Conservation (phyloP, 257 asterid species). For the Voacanga thouarsii region DNA sequence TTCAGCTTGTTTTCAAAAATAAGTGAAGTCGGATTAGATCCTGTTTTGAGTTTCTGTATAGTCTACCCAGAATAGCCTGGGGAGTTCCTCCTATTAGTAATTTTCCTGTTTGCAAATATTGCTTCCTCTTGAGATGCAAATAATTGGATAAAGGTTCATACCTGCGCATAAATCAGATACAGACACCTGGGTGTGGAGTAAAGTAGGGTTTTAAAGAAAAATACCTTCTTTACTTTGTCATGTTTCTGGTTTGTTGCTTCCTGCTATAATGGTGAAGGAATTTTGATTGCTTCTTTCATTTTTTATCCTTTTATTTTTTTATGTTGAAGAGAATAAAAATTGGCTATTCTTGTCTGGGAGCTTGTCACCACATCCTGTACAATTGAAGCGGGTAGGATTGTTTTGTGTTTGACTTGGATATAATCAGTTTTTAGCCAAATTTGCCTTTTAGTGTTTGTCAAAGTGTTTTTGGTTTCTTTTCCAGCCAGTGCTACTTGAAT, state of each 20-base stretch:
- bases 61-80: too few species aligned
- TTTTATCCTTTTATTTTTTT: background rate
- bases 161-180: too few species aligned
- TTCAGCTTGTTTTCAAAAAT: background rate
- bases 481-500: background rate
- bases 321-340: background rate
- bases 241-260: background rate
- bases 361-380: background rate
- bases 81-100: background rate
- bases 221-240: too few species aligned
- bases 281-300: background rate
- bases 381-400: too few species aligned
- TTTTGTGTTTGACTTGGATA: background rate
- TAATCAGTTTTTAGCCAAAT: too few species aligned
- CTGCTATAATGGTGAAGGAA: background rate
- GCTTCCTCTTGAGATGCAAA: background rate
- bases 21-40: background rate
- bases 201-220: background rate
- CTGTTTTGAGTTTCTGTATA: background rate
- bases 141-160: background rate
- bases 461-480: background rate
- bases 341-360: background rate
- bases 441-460: background rate
- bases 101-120: background rate
- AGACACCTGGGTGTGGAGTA: background rate